Evolutionary conservation across 2,329 filamentous ascomycete genomes (phyloP).

Genomic region (Penicillium decumbens): DNA sequence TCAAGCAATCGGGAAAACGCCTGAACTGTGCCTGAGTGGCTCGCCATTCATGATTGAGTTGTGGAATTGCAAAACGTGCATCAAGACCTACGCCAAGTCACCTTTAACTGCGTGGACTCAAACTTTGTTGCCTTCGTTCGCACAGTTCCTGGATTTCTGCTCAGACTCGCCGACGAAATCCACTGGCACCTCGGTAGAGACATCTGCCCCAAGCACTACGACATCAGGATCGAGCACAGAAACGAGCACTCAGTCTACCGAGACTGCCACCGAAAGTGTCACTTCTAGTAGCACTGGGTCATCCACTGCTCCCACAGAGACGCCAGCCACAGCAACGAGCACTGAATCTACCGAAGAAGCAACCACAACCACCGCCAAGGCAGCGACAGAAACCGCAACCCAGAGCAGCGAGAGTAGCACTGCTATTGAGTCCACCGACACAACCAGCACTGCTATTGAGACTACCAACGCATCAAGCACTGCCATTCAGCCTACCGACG

Average conservation of each 20-base stretch:
- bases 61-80: slow-evolving; percentile 7
- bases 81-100: slow-evolving; percentile 2
- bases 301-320: background rate
- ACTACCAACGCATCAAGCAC: background rate
- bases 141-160: slow-evolving; percentile 16
- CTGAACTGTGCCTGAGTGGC: slow-evolving; percentile 9
- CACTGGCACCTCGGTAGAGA: background rate
- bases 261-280: background rate
- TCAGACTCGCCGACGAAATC: slow-evolving; percentile 2
- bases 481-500: background rate
- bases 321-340: background rate
- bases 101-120: slow-evolving; percentile 6
- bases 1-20: slow-evolving; percentile 3
- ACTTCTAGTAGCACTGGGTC: background rate
- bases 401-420: background rate
- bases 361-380: background rate
- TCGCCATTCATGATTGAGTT: slow-evolving; percentile 10
- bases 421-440: background rate
- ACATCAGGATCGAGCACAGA: background rate
- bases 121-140: slow-evolving; percentile 12
- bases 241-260: background rate
- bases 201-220: background rate
- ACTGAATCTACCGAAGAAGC: background rate
- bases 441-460: background rate
- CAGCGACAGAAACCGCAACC: background rate